Evolutionary conservation across 2,329 filamentous ascomycete species (phyloP), one percentile per base, ranked within the genome.

Genomic region (Diaporthe amygdali): DNA sequence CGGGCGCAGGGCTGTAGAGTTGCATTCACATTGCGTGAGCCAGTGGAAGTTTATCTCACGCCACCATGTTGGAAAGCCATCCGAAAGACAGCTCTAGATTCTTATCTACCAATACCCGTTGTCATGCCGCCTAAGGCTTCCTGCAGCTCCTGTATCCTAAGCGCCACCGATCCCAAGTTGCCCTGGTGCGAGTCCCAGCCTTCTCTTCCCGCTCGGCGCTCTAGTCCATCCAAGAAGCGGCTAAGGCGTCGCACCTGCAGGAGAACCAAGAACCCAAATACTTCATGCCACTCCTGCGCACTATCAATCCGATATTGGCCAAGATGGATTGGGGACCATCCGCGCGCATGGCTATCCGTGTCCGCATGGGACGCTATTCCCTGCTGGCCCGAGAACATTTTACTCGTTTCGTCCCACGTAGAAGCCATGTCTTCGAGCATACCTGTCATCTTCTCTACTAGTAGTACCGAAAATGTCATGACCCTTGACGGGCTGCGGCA

Each of bases 361-460:
- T 64, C 59, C 6, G 10, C 4, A n/a, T 37, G 59, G 14, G n/a
- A 12, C 8, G 12, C 14, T 7, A n/a, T 32, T 14, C 10, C 20
- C 17, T 64, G 30, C 20, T 41, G 27, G 30, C 12, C n/a, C 10
- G 41, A 2, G 6, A n/a, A 12, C 44, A 8, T 34, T 2, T 27
- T 34, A 1, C n/a, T n/a, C n/a, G 30, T 22, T 15, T 49, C 39
- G 10, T 61, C 59, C 59, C 59, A 64, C 59, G 49, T 37, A 14
- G 44, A 64, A 32, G 59, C 59, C 59, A 64, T 64, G 59, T 64
- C 59, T 5, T 64, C 59, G 30, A 64, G n/a, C 44, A 64, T 49
- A 27, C 59, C 59, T 49, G 44, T 34, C 59, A 64, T 64, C 30
- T 64, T 64, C 59, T 64, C 59, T 20, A 49, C 59, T 15, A 64